phyloP scores from a whole-genome alignment of 2,329 filamentous ascomycete genomes.

The Aspergillus pseudotamarii region DNA sequence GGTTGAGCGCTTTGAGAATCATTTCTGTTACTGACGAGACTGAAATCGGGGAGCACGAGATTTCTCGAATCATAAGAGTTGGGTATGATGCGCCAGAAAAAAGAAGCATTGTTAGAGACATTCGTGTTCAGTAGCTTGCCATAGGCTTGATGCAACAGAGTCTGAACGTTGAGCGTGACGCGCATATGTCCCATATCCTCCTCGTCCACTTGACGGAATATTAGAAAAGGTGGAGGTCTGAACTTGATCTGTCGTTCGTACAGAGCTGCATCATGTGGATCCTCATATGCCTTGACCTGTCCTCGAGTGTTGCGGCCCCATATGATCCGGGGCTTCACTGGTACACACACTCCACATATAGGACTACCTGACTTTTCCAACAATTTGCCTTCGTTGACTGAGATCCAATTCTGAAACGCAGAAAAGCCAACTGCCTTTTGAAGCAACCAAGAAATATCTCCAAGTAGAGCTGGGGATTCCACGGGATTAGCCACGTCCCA shows the following conservation, averaged over 20 bases:
- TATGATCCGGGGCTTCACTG: slow-evolving; percentile 34
- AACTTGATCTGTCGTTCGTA: slow-evolving; percentile 57
- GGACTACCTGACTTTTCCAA: background rate
- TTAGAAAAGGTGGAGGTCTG: slow-evolving; percentile 47
- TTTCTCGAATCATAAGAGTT: slow-evolving; percentile 43
- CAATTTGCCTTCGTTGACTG: slow-evolving; percentile 11
- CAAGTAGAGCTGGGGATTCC: slow-evolving; percentile 28
- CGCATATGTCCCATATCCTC: slow-evolving; percentile 40
- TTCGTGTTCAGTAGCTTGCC: slow-evolving; percentile 26
- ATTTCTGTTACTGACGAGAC: slow-evolving; percentile 46
- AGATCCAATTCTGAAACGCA: slow-evolving; percentile 34
- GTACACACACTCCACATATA: slow-evolving; percentile 30
- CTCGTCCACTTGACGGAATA: slow-evolving; percentile 38
- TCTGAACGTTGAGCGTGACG: slow-evolving; percentile 41
- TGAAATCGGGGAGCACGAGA: slow-evolving; percentile 44
- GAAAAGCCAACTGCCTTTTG: slow-evolving; percentile 29
- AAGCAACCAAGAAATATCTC: slow-evolving; percentile 36
- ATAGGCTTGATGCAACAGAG: slow-evolving; percentile 40
- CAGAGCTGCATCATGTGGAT: slow-evolving; percentile 51
- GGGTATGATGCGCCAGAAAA: slow-evolving; percentile 52
- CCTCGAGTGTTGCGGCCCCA: slow-evolving; percentile 36
- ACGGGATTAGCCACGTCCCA: slow-evolving; percentile 34
- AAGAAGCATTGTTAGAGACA: slow-evolving; percentile 24
- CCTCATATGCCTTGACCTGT: slow-evolving; percentile 51
- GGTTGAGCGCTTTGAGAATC: slow-evolving; percentile 38